Percentiles rank a stretch among this genome's conserved stretches.
phyloP scores from a whole-genome alignment of 306 rosid species.

The Vigna reflexopilosa region DNA sequence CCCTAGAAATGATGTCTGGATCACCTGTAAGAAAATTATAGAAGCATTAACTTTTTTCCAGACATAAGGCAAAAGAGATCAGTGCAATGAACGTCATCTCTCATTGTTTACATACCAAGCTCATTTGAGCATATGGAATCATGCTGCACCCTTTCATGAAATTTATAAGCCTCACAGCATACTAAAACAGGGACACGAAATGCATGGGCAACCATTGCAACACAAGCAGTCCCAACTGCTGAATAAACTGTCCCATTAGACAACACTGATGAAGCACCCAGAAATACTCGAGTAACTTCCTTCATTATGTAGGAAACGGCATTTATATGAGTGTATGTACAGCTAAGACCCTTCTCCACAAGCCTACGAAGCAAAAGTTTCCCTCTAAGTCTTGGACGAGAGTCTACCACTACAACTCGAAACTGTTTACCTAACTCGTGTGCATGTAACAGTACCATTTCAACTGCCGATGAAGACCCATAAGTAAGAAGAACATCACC shows the following conservation, averaged over 20 bases:
- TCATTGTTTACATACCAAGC: constrained; percentile 54
- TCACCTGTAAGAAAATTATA: constrained; percentile 54
- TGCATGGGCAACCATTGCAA: constrained; percentile 73
- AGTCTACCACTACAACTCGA: constrained; percentile 65
- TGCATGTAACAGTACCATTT: constrained; percentile 62
- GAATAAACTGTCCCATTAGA: constrained; percentile 70
- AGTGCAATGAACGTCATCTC: neutral
- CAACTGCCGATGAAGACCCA: constrained; percentile 62
- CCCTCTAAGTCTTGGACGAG: constrained; percentile 68
- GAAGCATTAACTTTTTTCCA: constrained; percentile 42
- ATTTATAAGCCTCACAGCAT: constrained; percentile 71
- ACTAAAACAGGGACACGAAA: constrained; percentile 64
- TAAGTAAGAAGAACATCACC: constrained; percentile 70
- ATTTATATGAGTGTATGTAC: constrained; percentile 66
- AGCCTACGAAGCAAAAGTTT: constrained; percentile 60
- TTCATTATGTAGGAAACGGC: constrained; percentile 68
- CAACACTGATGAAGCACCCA: constrained; percentile 62
- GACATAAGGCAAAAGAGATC: constrained; percentile 6
- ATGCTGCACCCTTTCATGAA: constrained; percentile 69
- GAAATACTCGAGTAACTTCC: constrained; percentile 65
- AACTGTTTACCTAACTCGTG: constrained; percentile 64
- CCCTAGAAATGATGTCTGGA: constrained; percentile 58
- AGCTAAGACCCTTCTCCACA: constrained; percentile 65
- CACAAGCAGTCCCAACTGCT: constrained; percentile 66
- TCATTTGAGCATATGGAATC: constrained; percentile 73